A percentile compares a stretch with the other conserved stretches of the same genome.
Evolutionary conservation across 1,139 yeast species (phyloP).

Genomic region (Saccharomycopsis phalli): DNA sequence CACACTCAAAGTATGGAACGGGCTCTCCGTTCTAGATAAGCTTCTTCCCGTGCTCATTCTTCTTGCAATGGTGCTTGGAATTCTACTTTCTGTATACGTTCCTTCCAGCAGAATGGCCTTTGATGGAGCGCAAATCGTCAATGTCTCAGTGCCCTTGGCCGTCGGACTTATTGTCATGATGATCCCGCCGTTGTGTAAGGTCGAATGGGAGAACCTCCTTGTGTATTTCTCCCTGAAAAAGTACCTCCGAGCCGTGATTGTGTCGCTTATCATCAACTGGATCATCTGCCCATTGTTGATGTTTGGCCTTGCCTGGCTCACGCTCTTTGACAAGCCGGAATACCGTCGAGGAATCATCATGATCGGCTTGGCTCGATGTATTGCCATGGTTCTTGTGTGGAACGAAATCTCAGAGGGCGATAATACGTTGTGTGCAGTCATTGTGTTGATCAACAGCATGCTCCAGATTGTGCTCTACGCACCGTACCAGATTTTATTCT

Average conservation of each 20-base stretch:
- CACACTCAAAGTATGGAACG: not conserved
- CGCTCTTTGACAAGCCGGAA: constrained; percentile 40
- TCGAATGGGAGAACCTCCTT: constrained; percentile 39
- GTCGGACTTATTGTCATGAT: constrained; percentile 50
- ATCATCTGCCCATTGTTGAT: constrained; percentile 47
- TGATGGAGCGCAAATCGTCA: constrained; percentile 5
- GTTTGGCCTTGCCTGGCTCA: constrained; percentile 51
- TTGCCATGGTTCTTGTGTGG: constrained; percentile 61
- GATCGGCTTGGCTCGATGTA: constrained; percentile 54
- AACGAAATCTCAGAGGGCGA: constrained; percentile 50
- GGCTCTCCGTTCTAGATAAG: constrained; percentile 4
- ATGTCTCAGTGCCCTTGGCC: constrained; percentile 35
- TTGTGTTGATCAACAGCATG: constrained; percentile 44
- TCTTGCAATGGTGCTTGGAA: constrained; percentile 14
- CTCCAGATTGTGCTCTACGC: constrained; percentile 48
- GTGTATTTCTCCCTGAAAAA: constrained; percentile 23
- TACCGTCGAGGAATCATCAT: constrained; percentile 47
- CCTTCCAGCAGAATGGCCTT: constrained; percentile 12
- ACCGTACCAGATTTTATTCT: constrained; percentile 43
- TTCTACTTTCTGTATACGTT: constrained; percentile 14
- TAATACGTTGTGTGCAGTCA: constrained; percentile 40
- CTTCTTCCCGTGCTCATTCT: constrained; percentile 12
- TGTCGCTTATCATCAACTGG: constrained; percentile 46
- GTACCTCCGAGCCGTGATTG: constrained; percentile 30
- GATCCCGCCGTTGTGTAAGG: constrained; percentile 49